phyloP scores from a whole-genome alignment of 768 basidiomycete species.

The Auricularia heimuer region DNA sequence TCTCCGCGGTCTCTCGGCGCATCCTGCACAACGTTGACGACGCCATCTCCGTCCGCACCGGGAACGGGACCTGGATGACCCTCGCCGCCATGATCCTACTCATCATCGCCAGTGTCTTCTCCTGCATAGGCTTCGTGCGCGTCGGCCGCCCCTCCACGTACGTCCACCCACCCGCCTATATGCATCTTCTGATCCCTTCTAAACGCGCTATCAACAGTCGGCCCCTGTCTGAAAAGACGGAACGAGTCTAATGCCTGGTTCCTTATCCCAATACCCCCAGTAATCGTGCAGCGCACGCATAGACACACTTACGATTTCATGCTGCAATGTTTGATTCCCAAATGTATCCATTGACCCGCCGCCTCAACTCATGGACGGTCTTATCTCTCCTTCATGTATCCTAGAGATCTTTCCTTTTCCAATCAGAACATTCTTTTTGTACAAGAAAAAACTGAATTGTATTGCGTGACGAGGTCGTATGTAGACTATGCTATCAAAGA shows the following conservation, averaged over 20 bases:
- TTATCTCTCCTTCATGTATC: no score
- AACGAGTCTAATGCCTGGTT: neutral
- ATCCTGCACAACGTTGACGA: constrained; percentile 33
- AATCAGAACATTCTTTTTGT: no score
- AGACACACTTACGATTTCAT: no score
- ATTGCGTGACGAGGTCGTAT: no score
- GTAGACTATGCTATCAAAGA: no score
- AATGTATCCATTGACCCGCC: no score
- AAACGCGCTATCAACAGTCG: neutral
- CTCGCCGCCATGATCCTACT: constrained; percentile 33
- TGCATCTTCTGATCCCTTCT: neutral
- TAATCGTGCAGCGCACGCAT: neutral
- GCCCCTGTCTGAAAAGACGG: neutral
- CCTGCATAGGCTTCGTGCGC: neutral
- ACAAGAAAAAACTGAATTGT: no score
- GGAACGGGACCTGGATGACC: constrained; percentile 37
- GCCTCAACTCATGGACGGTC: no score
- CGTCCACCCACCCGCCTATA: neutral
- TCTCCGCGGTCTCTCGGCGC: constrained; percentile 36
- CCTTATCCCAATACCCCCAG: neutral
- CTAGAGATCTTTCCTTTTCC: no score
- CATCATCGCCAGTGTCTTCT: neutral
- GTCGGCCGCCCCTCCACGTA: neutral
- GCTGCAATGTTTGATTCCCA: no score
- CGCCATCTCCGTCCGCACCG: constrained; percentile 12